These are phyloP conservation scores for Flaveria linearis DNA, from an alignment of 129 eudicot genomes.

Conservation along the genomic window DNA sequence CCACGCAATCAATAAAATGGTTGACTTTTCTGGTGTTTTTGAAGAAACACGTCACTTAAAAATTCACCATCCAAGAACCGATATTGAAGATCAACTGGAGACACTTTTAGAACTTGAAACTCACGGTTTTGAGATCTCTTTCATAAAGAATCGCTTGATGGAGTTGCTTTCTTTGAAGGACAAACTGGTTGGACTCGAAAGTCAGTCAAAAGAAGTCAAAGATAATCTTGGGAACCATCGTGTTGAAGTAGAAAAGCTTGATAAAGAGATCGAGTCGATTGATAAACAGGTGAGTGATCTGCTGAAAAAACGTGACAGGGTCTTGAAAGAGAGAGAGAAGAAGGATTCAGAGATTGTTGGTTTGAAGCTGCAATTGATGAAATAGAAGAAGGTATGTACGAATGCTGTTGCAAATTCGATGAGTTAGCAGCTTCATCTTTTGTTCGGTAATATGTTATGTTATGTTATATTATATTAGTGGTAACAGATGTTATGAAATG, in stretches of 20 bases:
- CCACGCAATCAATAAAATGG: constrained; percentile 70
- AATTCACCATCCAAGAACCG: constrained; percentile 38
- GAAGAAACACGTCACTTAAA: constrained; percentile 47
- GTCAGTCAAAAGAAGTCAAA: constrained; percentile 15
- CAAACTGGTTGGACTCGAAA: constrained; percentile 30
- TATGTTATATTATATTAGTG: too few relatives aligned
- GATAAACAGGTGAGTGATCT: constrained; percentile 45
- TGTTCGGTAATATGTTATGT: neutral
- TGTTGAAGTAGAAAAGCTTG: constrained; percentile 25
- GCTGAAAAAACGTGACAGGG: constrained; percentile 38
- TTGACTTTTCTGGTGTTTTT: constrained; percentile 52
- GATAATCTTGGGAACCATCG: constrained; percentile 23
- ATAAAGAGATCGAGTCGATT: constrained; percentile 43
- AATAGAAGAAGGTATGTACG: constrained; percentile 27
- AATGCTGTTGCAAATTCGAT: constrained; percentile 36
- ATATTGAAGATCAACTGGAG: constrained; percentile 50
- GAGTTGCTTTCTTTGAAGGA: constrained; percentile 45
- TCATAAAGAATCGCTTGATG: constrained; percentile 42
- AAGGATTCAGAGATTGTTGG: constrained; percentile 31
- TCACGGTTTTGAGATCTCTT: constrained; percentile 63
- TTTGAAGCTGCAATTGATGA: constrained; percentile 37
- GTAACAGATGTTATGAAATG: neutral
- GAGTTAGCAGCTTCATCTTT: constrained; percentile 41
- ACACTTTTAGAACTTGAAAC: constrained; percentile 63
- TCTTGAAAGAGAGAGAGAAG: constrained; percentile 29